Evolutionary conservation across 129 eudicot species (phyloP), one percentile per base, ranked within the genome.

Genomic region (Chrysanthemum lavandulifolium): DNA sequence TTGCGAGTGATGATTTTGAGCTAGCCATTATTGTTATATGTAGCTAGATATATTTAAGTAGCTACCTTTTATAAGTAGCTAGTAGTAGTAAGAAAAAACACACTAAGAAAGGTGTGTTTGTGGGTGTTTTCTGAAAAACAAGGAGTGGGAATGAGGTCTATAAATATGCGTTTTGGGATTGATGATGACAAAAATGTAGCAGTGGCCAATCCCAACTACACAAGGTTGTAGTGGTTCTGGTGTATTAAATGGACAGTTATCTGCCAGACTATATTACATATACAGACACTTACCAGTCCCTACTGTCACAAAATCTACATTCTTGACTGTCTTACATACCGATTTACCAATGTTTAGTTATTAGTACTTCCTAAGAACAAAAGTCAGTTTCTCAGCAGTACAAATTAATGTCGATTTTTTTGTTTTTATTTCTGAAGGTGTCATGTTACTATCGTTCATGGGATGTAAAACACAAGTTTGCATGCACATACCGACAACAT

Each of bases 171-270:
- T 61, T 73, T 23, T 73, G 72, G 72, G 11, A 75, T 54, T 12
- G 33, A 54, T 54, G 57, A 70, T 64, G 59, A 68, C 58, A 48
- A 71, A 16, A 72, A 18, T 55, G 48, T 75, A 76, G 66, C 55
- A 72, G 74, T 66, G 75, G 67, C 75, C 76, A 69, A 78, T 81
- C 77, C 71, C 81, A 76, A 81, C 85, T 71, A 31, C 69, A 76
- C 75, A 77, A 67, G 56, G 75, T 12, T 65, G 81, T n/a, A 71
- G 81, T 76, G 4, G 70, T 55, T 76, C 51, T 76, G 55, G 76
- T 51, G 80, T 60, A 81, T 67, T 81, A 72, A 81, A 81, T 81
- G 45, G 79, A 62, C 79, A 81, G 82, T 77, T 81, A 77, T 47
- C 43, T 81, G 74, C 53, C 85, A 76, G 75, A 54, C 66, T 49